Percentiles rank a stretch among this genome's conserved stretches.
Evolutionary conservation across 1,284 basidiomycete species (phyloP).

Genomic region (Exobasidium rhododendri): DNA sequence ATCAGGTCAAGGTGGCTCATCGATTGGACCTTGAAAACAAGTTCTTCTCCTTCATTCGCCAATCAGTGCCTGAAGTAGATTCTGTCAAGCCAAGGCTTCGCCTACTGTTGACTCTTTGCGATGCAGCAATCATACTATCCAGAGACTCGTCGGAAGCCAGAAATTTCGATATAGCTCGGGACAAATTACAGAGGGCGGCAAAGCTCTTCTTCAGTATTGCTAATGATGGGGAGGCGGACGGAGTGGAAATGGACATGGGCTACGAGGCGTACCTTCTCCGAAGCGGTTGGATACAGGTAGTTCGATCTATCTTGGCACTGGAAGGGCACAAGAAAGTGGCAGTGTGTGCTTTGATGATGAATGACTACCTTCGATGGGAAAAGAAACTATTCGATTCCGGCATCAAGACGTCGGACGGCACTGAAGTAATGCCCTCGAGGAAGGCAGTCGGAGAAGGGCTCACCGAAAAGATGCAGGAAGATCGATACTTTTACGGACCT

Average conservation of each 20-base stretch:
- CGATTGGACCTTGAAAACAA: not conserved
- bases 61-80: not conserved
- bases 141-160: not conserved
- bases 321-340: not conserved
- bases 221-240: not conserved
- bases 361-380: not conserved
- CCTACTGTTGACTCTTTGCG: conserved; percentile 1
- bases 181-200: not conserved
- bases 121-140: not conserved
- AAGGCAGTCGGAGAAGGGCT: not conserved
- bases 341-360: conserved; percentile 3
- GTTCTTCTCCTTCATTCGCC: not conserved
- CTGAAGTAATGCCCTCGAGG: not conserved
- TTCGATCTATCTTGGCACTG: not conserved
- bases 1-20: too few relatives aligned
- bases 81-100: not conserved
- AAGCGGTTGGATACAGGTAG: not conserved
- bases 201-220: not conserved
- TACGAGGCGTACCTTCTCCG: conserved; percentile 5
- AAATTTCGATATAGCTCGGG: not conserved
- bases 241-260: not conserved
- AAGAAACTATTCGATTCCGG: not conserved
- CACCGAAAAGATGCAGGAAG: not conserved
- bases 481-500: not conserved
- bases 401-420: not conserved